A percentile compares a stretch with the other conserved stretches of the same genome.
phyloP scores from a whole-genome alignment of 441 rosid genomes.

The Euphorbia corollata region DNA sequence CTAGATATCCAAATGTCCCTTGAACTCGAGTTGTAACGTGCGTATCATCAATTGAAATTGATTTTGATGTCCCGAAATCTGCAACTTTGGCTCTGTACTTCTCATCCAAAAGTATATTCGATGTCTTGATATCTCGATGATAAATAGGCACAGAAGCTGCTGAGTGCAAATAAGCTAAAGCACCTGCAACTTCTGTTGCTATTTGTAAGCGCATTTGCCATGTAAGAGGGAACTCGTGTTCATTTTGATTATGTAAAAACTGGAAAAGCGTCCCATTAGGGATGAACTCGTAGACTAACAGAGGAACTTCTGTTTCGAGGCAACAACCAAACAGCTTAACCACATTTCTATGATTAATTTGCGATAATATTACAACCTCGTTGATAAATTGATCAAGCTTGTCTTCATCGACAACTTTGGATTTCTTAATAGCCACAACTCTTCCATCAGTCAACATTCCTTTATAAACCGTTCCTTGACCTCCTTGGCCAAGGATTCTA shows the following conservation, averaged over 20 bases:
- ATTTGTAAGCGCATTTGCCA: conserved; percentile 19
- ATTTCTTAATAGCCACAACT: conserved; percentile 16
- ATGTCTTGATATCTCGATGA: conserved; percentile 19
- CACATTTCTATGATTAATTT: conserved; percentile 19
- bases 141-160: conserved; percentile 20
- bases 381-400: conserved; percentile 19
- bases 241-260: conserved; percentile 8
- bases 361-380: conserved; percentile 20
- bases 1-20: conserved; percentile 20
- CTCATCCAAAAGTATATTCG: conserved; percentile 21
- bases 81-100: conserved; percentile 18
- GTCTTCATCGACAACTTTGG: conserved; percentile 15
- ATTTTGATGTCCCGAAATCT: conserved; percentile 16
- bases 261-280: conserved; percentile 19
- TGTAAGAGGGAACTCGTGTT: conserved; percentile 15
- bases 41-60: conserved; percentile 12
- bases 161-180: conserved; percentile 18
- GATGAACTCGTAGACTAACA: conserved; percentile 20
- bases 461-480: conserved; percentile 20
- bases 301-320: conserved; percentile 20
- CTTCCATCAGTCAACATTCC: conserved; percentile 22
- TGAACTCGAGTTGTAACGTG: conserved; percentile 20
- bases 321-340: conserved; percentile 18
- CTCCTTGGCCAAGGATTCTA: conserved; percentile 20
- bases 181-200: conserved; percentile 19